phyloP scores from a whole-genome alignment of 1,284 basidiomycete species.

The Microbotryum lychnidis-dioicae region DNA sequence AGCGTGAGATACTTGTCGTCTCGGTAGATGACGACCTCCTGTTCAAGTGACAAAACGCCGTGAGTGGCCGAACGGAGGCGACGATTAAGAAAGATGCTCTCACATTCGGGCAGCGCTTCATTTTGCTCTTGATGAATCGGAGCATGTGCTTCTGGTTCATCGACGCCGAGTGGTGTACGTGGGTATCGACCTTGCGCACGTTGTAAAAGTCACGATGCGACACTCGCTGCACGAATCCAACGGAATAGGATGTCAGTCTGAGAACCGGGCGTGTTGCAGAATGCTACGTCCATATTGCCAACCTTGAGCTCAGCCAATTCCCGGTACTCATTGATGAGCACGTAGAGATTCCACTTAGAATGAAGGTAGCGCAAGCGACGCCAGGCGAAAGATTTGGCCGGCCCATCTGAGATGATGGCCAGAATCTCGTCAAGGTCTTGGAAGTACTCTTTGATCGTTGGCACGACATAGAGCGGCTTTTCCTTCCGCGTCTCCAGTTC shows the following conservation, averaged over 20 bases:
- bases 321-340: conserved; percentile 84
- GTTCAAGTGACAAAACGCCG: not conserved
- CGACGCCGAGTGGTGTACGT: conserved; percentile 95
- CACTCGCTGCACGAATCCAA: conserved; percentile 48
- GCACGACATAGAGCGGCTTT: conserved; percentile 66
- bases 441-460: conserved; percentile 87
- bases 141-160: conserved; percentile 99
- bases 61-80: not conserved
- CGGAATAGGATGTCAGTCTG: not conserved
- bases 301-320: conserved; percentile 95
- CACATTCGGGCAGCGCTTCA: conserved; percentile 49
- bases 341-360: conserved; percentile 95
- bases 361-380: conserved; percentile 83
- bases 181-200: conserved; percentile 94
- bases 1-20: conserved; percentile 85
- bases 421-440: conserved; percentile 77
- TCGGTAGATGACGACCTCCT: conserved; percentile 94
- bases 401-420: conserved; percentile 52
- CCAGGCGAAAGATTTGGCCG: conserved; percentile 92
- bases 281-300: too few relatives aligned
- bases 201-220: conserved; percentile 95
- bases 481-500: conserved; percentile 4
- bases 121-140: conserved; percentile 95
- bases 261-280: not conserved
- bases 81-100: conserved; percentile 13